A percentile compares a stretch with the other conserved stretches of the same genome.
Evolutionary conservation across 306 rosid species (phyloP).

Genomic region (Adenanthera pavonina): DNA sequence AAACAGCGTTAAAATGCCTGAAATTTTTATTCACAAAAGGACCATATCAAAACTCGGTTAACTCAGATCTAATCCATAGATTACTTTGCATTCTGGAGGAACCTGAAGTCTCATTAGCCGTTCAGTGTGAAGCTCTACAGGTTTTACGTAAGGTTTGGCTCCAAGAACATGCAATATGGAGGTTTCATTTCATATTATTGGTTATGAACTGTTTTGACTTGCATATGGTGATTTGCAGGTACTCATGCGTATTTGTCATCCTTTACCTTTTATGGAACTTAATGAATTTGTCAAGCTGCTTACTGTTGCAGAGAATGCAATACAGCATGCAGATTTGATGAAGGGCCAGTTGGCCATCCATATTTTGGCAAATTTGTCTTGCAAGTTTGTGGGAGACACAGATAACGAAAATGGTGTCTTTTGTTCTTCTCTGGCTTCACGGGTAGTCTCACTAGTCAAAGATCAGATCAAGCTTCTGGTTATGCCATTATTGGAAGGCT

Average conservation of each 20-base stretch:
- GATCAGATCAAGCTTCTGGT: slow-evolving; percentile 52
- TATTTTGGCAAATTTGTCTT: slow-evolving; percentile 52
- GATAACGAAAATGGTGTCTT: slow-evolving; percentile 35
- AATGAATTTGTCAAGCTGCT: slow-evolving; percentile 46
- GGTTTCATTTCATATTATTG: slow-evolving; percentile 21
- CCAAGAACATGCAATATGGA: neutral
- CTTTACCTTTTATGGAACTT: slow-evolving; percentile 35
- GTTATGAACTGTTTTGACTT: slow-evolving; percentile 35
- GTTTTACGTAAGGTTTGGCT: slow-evolving; percentile 55
- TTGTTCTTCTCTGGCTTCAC: slow-evolving; percentile 45
- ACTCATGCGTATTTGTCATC: slow-evolving; percentile 33
- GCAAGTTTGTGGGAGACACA: slow-evolving; percentile 28
- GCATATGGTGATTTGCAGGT: slow-evolving; percentile 48
- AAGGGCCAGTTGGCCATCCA: slow-evolving; percentile 42
- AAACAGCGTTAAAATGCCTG: slow-evolving; percentile 65
- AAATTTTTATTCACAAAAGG: slow-evolving; percentile 56
- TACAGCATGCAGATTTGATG: slow-evolving; percentile 38
- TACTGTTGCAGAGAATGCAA: slow-evolving; percentile 42
- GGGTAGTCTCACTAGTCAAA: slow-evolving; percentile 49
- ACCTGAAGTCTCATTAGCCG: slow-evolving; percentile 44
- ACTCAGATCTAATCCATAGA: slow-evolving; percentile 27
- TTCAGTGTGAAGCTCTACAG: slow-evolving; percentile 47
- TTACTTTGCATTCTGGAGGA: slow-evolving; percentile 47
- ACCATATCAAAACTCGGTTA: slow-evolving; percentile 37
- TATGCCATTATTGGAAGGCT: slow-evolving; percentile 39